phyloP scores from a whole-genome alignment of 805 yeast genomes.

The Debaryomyces castellii region DNA sequence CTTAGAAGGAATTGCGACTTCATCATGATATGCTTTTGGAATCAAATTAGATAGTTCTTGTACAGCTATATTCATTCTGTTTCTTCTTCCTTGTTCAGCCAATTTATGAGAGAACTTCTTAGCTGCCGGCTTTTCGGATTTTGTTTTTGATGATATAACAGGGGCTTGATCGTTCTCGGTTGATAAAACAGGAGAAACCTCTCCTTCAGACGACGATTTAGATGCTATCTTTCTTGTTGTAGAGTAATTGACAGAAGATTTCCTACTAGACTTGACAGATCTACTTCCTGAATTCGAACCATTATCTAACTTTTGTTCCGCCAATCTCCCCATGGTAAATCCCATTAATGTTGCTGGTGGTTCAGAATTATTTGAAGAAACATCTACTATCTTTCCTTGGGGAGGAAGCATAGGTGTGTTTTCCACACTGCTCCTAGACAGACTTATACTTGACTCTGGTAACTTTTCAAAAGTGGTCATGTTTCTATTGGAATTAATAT shows the following conservation, averaged over 20 bases:
- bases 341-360: slow-evolving; percentile 42
- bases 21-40: slow-evolving; percentile 60
- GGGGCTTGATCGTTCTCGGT: slow-evolving; percentile 1
- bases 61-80: slow-evolving; percentile 86
- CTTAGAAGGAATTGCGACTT: slow-evolving; percentile 71
- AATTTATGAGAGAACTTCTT: slow-evolving; percentile 80
- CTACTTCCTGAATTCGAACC: slow-evolving; percentile 2
- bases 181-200: slow-evolving; percentile 20
- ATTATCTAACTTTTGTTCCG: slow-evolving; percentile 26
- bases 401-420: slow-evolving; percentile 41
- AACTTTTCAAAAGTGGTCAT: slow-evolving; percentile 22
- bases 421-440: slow-evolving; percentile 4
- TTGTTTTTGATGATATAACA: slow-evolving; percentile 6
- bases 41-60: slow-evolving; percentile 68
- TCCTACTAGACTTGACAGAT: slow-evolving; percentile 11
- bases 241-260: slow-evolving; percentile 1
- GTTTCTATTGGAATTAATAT: slow-evolving; percentile 15
- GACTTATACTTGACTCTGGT: slow-evolving; percentile 26
- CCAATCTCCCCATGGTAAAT: slow-evolving; percentile 45
- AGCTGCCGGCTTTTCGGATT: slow-evolving; percentile 29
- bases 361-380: slow-evolving; percentile 13
- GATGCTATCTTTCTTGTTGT: slow-evolving; percentile 5
- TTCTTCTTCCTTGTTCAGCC: slow-evolving; percentile 95
- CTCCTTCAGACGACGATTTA: slow-evolving; percentile 9
- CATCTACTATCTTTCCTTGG: slow-evolving; percentile 27